These are phyloP conservation scores for Rhododendron kiyosumense DNA, from an alignment of 148 eudicot species.

Conservation along the genomic window DNA sequence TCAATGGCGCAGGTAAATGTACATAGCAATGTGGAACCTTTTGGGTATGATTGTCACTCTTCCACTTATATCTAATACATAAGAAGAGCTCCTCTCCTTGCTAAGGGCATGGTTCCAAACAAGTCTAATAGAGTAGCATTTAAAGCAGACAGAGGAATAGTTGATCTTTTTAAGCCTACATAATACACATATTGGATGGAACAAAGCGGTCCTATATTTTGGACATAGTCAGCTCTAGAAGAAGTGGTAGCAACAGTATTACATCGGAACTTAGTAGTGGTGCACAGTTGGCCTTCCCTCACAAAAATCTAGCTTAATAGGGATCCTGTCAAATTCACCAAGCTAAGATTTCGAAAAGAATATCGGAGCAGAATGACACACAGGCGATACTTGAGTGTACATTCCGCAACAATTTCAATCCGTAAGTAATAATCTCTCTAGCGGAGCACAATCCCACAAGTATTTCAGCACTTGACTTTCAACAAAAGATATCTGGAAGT, in stretches of 20 bases:
- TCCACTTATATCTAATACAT: background rate
- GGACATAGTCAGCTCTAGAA: background rate
- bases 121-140: background rate
- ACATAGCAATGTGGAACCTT: background rate
- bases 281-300: background rate
- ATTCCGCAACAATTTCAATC: background rate
- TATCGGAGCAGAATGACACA: background rate
- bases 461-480: background rate
- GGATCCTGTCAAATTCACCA: background rate
- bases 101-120: background rate
- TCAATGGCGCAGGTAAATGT: background rate
- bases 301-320: background rate
- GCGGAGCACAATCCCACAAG: background rate
- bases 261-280: background rate
- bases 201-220: background rate
- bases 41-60: background rate
- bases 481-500: background rate
- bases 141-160: background rate
- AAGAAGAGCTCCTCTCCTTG: background rate
- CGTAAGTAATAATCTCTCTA: background rate
- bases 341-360: background rate
- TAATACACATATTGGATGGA: background rate
- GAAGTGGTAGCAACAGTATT: background rate
- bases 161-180: no score
- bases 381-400: background rate